Evolutionary conservation across 139 green algal genomes (phyloP).

Genomic region (Mesotaenium endlicherianum): DNA sequence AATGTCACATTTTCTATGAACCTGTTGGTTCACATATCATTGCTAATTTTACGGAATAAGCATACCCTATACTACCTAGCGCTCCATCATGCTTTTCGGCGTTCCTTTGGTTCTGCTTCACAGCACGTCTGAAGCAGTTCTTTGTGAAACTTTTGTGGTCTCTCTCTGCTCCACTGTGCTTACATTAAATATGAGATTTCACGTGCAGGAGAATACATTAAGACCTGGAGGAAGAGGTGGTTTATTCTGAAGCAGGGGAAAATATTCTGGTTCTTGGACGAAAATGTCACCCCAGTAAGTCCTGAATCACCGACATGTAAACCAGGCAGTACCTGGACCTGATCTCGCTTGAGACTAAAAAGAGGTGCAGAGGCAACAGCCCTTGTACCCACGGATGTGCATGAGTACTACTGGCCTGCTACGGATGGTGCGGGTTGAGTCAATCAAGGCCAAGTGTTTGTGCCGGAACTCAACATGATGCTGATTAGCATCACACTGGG

Average conservation of each 20-base stretch:
- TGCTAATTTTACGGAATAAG: background rate
- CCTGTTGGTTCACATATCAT: background rate
- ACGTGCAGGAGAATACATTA: constrained; percentile 84
- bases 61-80: background rate
- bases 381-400: too few relatives aligned
- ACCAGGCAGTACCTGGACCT: background rate
- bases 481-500: background rate
- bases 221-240: constrained; percentile 91
- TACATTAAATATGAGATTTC: background rate
- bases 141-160: background rate
- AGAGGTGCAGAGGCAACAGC: too few relatives aligned
- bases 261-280: constrained; percentile 98
- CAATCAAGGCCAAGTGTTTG: background rate
- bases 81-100: background rate
- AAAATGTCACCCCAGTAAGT: constrained; percentile 71
- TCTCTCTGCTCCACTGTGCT: background rate
- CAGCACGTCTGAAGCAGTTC: background rate
- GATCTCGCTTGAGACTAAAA: background rate
- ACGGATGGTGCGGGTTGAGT: background rate
- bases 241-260: constrained; percentile 98
- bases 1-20: background rate
- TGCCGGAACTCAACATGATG: too few relatives aligned
- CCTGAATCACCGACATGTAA: too few relatives aligned
- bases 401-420: background rate
- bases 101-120: background rate